Base-by-base conservation (phyloP, 2,329 filamentous ascomycete species). In the Colletotrichum gloeosporioides region DNA sequence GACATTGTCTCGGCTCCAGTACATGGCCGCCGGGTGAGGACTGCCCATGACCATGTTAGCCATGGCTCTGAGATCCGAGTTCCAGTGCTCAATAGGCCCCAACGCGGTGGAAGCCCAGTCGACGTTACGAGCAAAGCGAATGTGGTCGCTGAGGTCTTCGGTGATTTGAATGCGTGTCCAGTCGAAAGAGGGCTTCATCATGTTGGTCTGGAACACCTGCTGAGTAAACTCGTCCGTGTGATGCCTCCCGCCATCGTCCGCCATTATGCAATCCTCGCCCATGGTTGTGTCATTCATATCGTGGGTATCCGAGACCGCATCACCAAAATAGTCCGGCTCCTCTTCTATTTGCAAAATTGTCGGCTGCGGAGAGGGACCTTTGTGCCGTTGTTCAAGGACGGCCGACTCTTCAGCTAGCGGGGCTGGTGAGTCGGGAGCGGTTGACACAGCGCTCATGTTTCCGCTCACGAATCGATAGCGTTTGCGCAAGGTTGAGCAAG, bases 31-130 rank as follows among this genome's bases (percentile, higher is more conserved):
- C 2, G 94, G 93, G 80, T 95, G 92, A 13, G 94, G 94, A 75
- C 91, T 94, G 16, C 91, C 93, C 94, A 97, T 96, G 79, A 98
- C 92, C 59, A 96, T 85, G 82, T 96, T 96, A 66, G 94, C 93
- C 92, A 96, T 95, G 77, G 92, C 91, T 70, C 95, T 90, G 65
- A 97, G 85, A 79, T 96, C 94, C 34, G 90, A 86, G 2, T 90
- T 87, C 95, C 95, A 98, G 64, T 88, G 86, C 77, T 95, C 93
- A 25, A 97, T 95, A 0, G 95, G 93, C 0, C 95, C 95, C 2
- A 97, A 87, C 6, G 92, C 87, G 2, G 95, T 97, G 0, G 90
- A 87, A 3, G 90, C 90, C 95, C 95, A 98, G 82, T 96, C 93
- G 44, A 93, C 83, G 53, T 90, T 92, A 49, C 94, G 91, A 22